These are phyloP conservation scores for Opeltia flavorubescens DNA, from an alignment of 495 filamentous ascomycete genomes.

Conservation along the genomic window DNA sequence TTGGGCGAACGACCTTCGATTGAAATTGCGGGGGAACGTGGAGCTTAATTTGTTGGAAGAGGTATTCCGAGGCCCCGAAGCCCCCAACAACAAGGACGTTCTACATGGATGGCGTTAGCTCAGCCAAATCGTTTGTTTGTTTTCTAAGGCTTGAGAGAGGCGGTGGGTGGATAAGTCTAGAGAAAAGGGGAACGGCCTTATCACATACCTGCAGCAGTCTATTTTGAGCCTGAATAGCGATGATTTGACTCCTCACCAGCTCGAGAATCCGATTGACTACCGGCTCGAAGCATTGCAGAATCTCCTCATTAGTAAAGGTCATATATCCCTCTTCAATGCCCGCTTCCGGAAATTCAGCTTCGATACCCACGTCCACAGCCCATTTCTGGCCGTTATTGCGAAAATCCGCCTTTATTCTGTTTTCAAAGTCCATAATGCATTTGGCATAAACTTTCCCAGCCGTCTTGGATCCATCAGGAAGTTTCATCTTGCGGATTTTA, in stretches of 20 bases:
- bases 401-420: constrained; percentile 72
- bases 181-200: background rate
- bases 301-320: constrained; percentile 74
- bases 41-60: constrained; percentile 72
- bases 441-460: constrained; percentile 70
- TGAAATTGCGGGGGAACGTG: constrained; percentile 69
- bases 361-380: constrained; percentile 71
- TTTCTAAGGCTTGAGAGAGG: background rate
- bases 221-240: constrained; percentile 68
- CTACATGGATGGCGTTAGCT: constrained; percentile 19
- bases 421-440: constrained; percentile 79
- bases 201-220: constrained; percentile 49
- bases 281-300: constrained; percentile 68
- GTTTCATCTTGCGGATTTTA: constrained; percentile 71
- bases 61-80: constrained; percentile 69
- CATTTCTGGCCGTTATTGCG: constrained; percentile 71
- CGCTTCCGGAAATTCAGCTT: constrained; percentile 66
- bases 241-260: constrained; percentile 67
- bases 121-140: background rate
- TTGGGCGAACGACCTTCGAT: constrained; percentile 66
- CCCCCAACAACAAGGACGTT: constrained; percentile 69
- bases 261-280: constrained; percentile 68
- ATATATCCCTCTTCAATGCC: constrained; percentile 72
- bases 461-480: constrained; percentile 63
- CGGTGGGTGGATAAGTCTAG: background rate